phyloP scores from a whole-genome alignment of 768 basidiomycete species.

The Candolleomyces efflorescens region DNA sequence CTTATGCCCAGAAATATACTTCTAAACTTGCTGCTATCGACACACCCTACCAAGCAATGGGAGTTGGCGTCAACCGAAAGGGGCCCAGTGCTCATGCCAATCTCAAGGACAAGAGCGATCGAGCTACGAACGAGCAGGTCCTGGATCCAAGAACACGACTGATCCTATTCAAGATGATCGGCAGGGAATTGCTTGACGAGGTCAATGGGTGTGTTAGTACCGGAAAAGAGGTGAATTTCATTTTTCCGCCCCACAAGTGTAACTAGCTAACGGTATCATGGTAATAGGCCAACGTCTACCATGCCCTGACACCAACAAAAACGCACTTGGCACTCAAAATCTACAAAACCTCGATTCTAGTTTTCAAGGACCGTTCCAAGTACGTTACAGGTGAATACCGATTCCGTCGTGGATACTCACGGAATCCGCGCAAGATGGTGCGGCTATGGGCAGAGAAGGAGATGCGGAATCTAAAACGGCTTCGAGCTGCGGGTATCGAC shows the following conservation, averaged over 20 bases:
- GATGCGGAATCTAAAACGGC: conserved; percentile 88
- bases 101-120: conserved; percentile 92
- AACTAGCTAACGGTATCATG: conserved; percentile 2
- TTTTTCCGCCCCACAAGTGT: background rate
- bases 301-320: conserved; percentile 57
- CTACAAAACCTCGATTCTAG: conserved; percentile 96
- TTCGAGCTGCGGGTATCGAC: conserved; percentile 76
- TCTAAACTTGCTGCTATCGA: conserved; percentile 74
- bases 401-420: conserved; percentile 87
- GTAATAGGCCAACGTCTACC: conserved; percentile 91
- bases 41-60: conserved; percentile 53
- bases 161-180: conserved; percentile 95
- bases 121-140: conserved; percentile 96
- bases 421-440: conserved; percentile 98
- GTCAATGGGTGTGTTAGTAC: conserved; percentile 97
- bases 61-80: conserved; percentile 84
- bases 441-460: conserved; percentile 99
- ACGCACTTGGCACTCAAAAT: conserved; percentile 90
- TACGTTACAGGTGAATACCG: conserved; percentile 96
- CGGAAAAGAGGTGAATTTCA: conserved; percentile 81
- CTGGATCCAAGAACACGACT: conserved; percentile 93
- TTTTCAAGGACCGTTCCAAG: conserved; percentile 96
- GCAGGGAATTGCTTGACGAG: conserved; percentile 80
- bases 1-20: conserved; percentile 65
- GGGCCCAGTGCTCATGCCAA: conserved; percentile 86